A percentile compares a stretch with the other conserved stretches of the same genome.
Conservation (phyloP, 2,329 filamentous ascomycete genomes). For the Pyrenochaeta sp. region DNA sequence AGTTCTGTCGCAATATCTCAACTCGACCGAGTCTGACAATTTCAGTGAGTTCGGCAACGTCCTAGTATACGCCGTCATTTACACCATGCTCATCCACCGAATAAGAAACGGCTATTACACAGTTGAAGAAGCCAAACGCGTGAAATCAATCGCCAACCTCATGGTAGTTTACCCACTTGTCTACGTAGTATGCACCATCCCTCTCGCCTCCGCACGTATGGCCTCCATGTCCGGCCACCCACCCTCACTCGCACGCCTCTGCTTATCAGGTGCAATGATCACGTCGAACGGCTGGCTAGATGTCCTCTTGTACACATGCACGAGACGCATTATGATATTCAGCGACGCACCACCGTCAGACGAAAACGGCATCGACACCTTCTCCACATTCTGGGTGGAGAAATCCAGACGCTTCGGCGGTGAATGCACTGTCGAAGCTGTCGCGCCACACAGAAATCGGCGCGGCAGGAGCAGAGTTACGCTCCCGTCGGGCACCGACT, state of each 20-base stretch:
- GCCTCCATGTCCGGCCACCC: conserved; percentile 66
- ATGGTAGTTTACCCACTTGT: conserved; percentile 74
- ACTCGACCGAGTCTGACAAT: conserved; percentile 3
- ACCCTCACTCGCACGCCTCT: conserved; percentile 57
- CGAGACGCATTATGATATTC: conserved; percentile 63
- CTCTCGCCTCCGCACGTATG: conserved; percentile 71
- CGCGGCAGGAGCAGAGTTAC: conserved; percentile 26
- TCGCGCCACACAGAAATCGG: conserved; percentile 2
- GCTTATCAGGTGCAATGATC: conserved; percentile 64
- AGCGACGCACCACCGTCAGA: conserved; percentile 56
- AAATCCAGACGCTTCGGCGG: conserved; percentile 53
- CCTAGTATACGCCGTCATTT: conserved; percentile 58
- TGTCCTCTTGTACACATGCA: conserved; percentile 66
- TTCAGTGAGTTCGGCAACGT: conserved; percentile 59
- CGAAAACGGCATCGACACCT: conserved; percentile 47
- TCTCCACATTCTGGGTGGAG: conserved; percentile 45
- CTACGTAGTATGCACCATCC: conserved; percentile 74
- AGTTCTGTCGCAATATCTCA: background rate
- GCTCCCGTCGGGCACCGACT: conserved; percentile 27
- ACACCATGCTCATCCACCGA: conserved; percentile 50
- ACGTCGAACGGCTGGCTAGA: conserved; percentile 68
- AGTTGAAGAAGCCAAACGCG: conserved; percentile 42
- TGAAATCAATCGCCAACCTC: conserved; percentile 60
- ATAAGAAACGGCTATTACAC: conserved; percentile 50
- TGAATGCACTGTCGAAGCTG: conserved; percentile 54